Evolutionary conservation across 2,329 filamentous ascomycete species (phyloP).

Genomic region (Arthrinium puccinioides): DNA sequence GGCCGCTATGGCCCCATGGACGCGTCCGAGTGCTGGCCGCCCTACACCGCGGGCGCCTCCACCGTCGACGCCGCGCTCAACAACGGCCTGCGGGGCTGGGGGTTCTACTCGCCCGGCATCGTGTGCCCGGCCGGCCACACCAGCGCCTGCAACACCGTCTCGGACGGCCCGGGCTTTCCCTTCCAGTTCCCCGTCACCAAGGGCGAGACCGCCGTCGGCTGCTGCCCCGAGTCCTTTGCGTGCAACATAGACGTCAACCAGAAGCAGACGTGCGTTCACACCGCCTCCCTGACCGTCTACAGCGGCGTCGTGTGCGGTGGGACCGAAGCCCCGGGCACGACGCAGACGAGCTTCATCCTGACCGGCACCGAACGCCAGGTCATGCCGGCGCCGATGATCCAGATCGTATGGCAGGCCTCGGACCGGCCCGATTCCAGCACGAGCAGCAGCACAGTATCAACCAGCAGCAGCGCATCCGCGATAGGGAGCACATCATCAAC

Average conservation of each 20-base stretch:
- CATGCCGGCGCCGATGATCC: neutral
- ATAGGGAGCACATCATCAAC: neutral
- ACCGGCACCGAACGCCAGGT: neutral
- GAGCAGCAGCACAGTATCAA: neutral
- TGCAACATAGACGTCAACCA: neutral
- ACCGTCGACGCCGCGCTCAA: neutral
- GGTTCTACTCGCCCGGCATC: slow-evolving; percentile 6
- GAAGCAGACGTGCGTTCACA: neutral
- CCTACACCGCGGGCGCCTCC: neutral
- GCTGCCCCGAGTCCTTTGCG: neutral
- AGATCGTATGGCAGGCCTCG: neutral
- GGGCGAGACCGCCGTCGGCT: slow-evolving; percentile 4
- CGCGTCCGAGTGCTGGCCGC: slow-evolving; percentile 2
- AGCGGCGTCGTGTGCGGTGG: neutral
- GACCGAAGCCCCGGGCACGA: neutral
- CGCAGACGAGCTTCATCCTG: too few relatives aligned
- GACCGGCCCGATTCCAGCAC: neutral
- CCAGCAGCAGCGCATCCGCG: neutral
- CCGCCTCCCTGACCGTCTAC: too few relatives aligned
- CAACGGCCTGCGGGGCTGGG: neutral
- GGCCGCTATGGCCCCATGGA: neutral
- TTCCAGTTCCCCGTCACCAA: slow-evolving; percentile 2
- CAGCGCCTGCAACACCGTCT: neutral
- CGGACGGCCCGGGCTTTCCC: neutral
- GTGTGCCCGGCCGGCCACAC: slow-evolving; percentile 2